Base-by-base conservation (phyloP, 192 early-diverging fungal genomes). In the Coemansia sp. region DNA sequence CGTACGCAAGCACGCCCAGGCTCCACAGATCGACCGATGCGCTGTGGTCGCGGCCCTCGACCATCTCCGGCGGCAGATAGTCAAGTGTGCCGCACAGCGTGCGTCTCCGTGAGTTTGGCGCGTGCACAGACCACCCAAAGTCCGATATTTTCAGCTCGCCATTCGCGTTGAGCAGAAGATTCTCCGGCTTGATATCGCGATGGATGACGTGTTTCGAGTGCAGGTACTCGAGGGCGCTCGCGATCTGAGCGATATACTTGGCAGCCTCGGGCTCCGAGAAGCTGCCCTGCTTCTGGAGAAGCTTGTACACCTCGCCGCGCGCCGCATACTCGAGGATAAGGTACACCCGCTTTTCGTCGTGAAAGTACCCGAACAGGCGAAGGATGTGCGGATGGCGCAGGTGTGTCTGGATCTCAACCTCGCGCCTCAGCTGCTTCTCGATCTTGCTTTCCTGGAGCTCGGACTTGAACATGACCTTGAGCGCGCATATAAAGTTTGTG, bases 111-210 rank as follows among this genome's bases (percentile, higher is more conserved):
- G 84, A 80, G 56, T 87, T 85, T 15, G 88, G 89, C 33, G 93
- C 87, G 67, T 95, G 91, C 11, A 98, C 94, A 1, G 91, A 92
- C 96, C 96, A 98, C 2, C 96, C 96, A 85, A 98, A 98, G 82
- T 98, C 96, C 14, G 88, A 92, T 72, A 98, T 95, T 65, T 97
- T 97, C 43, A 98, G 82, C 63, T 95, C 91, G 32, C 93, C 95
- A 29, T 91, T 83, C 17, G 87, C 64, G n/a, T 90, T 92, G 22
- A 98, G 72, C 61, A 98, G 73, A 61, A 98, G 67, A 59, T 98
- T 98, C 68, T 97, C 95, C 22, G 95, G 96, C 76, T 98, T 98
- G 66, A 98, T 94, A 66, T 98, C 96, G 52, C 96, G 83, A 66
- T 98, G 96, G 67, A 98, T 96, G 14, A 98, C 91, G 65, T 92